These are phyloP conservation scores for Vitis hybrid DNA, from an alignment of 177 flowering plant genomes.

Conservation along the genomic window DNA sequence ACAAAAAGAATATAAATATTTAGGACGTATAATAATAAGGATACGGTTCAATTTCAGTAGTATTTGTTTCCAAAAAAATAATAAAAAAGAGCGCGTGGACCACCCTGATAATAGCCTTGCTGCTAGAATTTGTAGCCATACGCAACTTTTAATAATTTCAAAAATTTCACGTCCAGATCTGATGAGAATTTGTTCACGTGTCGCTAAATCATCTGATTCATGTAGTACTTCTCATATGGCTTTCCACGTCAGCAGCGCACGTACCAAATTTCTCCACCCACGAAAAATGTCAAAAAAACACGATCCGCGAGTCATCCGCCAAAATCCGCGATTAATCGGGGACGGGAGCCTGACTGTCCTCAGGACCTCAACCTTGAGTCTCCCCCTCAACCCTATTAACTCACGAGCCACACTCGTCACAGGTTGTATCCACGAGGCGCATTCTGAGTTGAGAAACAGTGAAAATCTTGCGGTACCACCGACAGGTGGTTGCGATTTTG, in stretches of 20 bases:
- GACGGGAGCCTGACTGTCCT: no score
- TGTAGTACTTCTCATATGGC: neutral
- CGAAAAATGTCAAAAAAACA: no score
- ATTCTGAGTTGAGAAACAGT: neutral
- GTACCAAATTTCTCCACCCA: neutral
- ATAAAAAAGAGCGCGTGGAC: no score
- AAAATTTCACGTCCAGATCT: neutral
- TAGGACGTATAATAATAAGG: no score
- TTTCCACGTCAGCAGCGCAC: neutral
- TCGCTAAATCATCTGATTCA: neutral
- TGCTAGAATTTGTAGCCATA: no score
- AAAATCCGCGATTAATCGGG: no score
- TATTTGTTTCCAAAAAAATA: no score
- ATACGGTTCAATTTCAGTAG: no score
- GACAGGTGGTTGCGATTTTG: constrained; percentile 13
- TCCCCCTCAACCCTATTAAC: neutral
- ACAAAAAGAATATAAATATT: no score
- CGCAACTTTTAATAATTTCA: no score
- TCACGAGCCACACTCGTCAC: neutral
- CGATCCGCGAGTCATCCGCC: neutral
- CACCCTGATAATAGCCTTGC: no score
- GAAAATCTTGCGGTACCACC: neutral
- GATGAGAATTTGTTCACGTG: neutral
- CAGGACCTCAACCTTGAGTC: no score
- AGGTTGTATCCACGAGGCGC: neutral